Evolutionary conservation across 805 yeast species (phyloP).

Genomic region (Candida oleophila): DNA sequence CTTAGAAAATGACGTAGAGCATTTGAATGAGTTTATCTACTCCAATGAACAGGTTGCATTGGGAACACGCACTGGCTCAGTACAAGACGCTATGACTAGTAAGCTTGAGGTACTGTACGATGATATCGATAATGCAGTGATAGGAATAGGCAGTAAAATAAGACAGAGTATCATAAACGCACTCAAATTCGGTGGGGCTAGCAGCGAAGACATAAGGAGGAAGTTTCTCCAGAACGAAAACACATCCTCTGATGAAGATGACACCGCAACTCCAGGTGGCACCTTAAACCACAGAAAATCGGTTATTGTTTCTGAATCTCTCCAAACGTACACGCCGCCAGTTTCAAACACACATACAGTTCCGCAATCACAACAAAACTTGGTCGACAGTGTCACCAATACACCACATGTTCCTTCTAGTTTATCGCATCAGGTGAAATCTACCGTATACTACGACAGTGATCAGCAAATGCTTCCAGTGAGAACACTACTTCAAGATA

Average conservation of each 20-base stretch:
- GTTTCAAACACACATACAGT: neutral
- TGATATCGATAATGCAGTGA: constrained; percentile 70
- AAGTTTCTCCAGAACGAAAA: constrained; percentile 16
- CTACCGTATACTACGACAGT: constrained; percentile 15
- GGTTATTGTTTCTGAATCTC: neutral
- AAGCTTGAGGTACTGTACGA: constrained; percentile 47
- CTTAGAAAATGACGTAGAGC: constrained; percentile 34
- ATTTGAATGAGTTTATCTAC: constrained; percentile 34
- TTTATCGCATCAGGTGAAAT: constrained; percentile 14
- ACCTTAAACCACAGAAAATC: neutral
- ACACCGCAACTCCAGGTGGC: constrained; percentile 8
- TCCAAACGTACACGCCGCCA: neutral
- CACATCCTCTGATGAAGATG: constrained; percentile 32
- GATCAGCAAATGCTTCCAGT: constrained; percentile 11
- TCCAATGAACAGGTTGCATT: constrained; percentile 19
- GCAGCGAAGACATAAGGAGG: constrained; percentile 20
- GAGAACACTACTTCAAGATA: constrained; percentile 26
- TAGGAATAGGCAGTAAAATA: constrained; percentile 74
- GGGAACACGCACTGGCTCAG: neutral
- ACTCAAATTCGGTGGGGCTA: constrained; percentile 24
- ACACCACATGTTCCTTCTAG: constrained; percentile 10
- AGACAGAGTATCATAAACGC: constrained; percentile 51
- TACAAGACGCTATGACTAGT: constrained; percentile 8
- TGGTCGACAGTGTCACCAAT: neutral
- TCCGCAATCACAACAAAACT: neutral